Conservation (phyloP, 2,329 filamentous ascomycete species). For the Alternaria dauci region DNA sequence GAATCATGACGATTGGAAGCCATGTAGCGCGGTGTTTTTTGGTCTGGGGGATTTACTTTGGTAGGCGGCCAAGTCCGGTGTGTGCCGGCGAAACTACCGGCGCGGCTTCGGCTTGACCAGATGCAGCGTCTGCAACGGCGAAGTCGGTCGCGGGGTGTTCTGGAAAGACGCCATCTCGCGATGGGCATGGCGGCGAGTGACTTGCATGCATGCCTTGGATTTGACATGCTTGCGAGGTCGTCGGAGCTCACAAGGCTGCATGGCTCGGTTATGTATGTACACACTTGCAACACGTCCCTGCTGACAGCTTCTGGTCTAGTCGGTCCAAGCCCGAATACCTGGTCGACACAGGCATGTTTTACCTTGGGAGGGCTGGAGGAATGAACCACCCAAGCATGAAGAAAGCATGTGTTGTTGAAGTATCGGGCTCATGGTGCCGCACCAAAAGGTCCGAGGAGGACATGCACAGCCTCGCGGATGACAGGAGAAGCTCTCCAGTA, state of each 20-base stretch:
- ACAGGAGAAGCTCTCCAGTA: not conserved
- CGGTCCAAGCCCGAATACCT: not conserved
- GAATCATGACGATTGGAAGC: conserved; percentile 28
- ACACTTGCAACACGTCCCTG: not conserved
- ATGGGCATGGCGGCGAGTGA: not conserved
- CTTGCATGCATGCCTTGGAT: conserved; percentile 1
- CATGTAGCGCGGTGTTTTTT: conserved; percentile 19
- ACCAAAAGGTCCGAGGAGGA: not conserved
- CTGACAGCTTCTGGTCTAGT: not conserved
- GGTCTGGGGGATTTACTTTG: conserved; percentile 25
- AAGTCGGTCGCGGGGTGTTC: conserved; percentile 4
- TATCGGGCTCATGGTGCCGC: not conserved
- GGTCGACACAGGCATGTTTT: not conserved
- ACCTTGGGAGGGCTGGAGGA: not conserved
- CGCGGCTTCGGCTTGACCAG: conserved; percentile 23
- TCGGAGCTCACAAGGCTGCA: conserved; percentile 1
- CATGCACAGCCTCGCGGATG: not conserved
- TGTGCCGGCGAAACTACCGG: conserved; percentile 29
- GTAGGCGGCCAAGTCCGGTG: conserved; percentile 21
- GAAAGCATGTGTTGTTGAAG: not conserved
- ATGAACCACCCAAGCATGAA: not conserved
- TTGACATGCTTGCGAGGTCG: not conserved
- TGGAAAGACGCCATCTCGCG: conserved; percentile 5
- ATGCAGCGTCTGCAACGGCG: conserved; percentile 33
- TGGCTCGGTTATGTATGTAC: not conserved